A percentile compares a stretch with the other conserved stretches of the same genome.
Evolutionary conservation across 1,284 basidiomycete species (phyloP).

Genomic region (Fomitopsis betulina): DNA sequence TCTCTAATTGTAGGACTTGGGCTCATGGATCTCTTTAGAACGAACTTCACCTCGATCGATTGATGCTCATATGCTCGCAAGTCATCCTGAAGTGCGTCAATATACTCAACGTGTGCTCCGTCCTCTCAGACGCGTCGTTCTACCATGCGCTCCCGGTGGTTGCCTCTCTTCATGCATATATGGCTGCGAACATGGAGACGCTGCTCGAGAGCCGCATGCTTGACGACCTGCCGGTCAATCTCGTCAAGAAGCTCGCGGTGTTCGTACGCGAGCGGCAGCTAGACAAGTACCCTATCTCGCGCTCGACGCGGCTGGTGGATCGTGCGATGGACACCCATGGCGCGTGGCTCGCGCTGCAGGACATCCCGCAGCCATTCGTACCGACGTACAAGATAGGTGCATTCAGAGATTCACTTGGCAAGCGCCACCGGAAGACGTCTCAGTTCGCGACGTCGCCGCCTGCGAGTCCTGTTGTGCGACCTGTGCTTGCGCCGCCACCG

Average conservation of each 20-base stretch:
- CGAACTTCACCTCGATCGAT: conserved; percentile 83
- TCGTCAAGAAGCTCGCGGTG: conserved; percentile 65
- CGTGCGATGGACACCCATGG: conserved; percentile 61
- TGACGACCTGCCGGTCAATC: conserved; percentile 65
- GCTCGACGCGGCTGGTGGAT: conserved; percentile 54
- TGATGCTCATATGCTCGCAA: conserved; percentile 80
- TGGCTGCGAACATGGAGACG: conserved; percentile 82
- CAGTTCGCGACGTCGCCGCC: conserved; percentile 18
- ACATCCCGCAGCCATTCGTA: conserved; percentile 70
- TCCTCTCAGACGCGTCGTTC: conserved; percentile 82
- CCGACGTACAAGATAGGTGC: conserved; percentile 30
- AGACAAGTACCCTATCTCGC: conserved; percentile 61
- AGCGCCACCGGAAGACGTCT: conserved; percentile 21
- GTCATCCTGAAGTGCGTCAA: conserved; percentile 71
- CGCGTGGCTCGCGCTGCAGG: conserved; percentile 78
- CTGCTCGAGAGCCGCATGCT: conserved; percentile 82
- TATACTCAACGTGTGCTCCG: conserved; percentile 74
- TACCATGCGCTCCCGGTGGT: conserved; percentile 74
- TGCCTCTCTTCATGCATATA: conserved; percentile 76
- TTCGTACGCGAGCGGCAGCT: conserved; percentile 64
- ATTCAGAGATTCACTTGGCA: conserved; percentile 35
- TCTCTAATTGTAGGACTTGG: background rate
- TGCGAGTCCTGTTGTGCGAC: conserved; percentile 29
- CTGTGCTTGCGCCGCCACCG: conserved; percentile 19
- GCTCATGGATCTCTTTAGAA: conserved; percentile 45